Base-by-base conservation (phyloP, 371 early-diverging fungal species). In the Dichotomocladium elegans region DNA sequence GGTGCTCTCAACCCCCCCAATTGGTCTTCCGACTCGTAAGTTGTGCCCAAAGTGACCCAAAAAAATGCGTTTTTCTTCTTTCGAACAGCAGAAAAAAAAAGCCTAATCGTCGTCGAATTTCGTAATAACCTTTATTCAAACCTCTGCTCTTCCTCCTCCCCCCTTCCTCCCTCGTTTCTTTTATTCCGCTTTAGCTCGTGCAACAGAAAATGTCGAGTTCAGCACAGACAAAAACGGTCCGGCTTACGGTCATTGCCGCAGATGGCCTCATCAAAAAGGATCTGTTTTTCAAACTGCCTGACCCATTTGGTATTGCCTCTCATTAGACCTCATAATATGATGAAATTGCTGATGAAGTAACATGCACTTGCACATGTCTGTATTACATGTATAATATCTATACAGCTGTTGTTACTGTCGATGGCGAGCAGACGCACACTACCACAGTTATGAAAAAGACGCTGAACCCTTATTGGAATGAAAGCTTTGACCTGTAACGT, bases 251-350 rank as follows among this genome's bases (percentile, higher is more conserved):
- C 57, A 89, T 96, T 62, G 94, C 94, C 22, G 95, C 95, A 6
- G 93, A 93, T 75, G 89, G 93, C 24, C 84, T 95, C 40, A 80
- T 85, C 66, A 95, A 94, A 72, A 87, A 91, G 45, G 94, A 96
- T 68, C 72, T 94, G 9, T 93, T 93, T 60, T 76, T 76, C 51
- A 76, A 76, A 48, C 41, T 72, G 48, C 77, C 70, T 25, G 70
- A 72, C 61, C 75, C 75, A 45, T 76, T 70, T 61, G 87, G 94
- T 92, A 88, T 79, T 80, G 72, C 21, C 27, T 14, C 9, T 11
- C 24, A 34, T 7, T 51, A 14, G 11, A 15, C 4, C 7, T n/a
- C 15, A 40, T 6, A 17, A 17, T 37, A 37, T 37, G n/a, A n/a
- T 14, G 14, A 10, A 51, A 22, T 12, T 51, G 40, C 42, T 30